Percentiles rank a stretch among this genome's conserved stretches.
phyloP scores from a whole-genome alignment of 2,329 filamentous ascomycete species.

The Trichoderma harzianum region DNA sequence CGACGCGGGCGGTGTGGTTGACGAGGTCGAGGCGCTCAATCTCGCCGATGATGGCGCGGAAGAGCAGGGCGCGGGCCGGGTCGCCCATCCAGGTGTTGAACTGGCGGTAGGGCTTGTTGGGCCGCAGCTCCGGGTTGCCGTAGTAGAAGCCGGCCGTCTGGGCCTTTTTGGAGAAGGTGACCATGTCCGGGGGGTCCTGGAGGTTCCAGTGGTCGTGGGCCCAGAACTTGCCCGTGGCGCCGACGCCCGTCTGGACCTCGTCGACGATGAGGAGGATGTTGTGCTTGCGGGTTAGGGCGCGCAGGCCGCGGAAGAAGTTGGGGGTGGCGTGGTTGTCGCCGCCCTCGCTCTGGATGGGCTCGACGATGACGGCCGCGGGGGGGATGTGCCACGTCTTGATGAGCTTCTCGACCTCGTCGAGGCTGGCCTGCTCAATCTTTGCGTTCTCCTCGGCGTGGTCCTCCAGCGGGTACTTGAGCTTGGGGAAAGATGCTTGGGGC shows the following conservation, averaged over 20 bases:
- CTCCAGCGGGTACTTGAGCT: constrained; percentile 82
- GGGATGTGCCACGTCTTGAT: constrained; percentile 76
- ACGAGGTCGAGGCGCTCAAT: constrained; percentile 76
- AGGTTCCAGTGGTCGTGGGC: constrained; percentile 94
- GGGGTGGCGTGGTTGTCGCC: constrained; percentile 92
- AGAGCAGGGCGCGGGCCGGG: constrained; percentile 77
- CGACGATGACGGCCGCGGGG: constrained; percentile 77
- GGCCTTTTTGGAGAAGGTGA: constrained; percentile 94
- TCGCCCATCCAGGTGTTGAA: constrained; percentile 99
- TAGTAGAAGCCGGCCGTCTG: constrained; percentile 94
- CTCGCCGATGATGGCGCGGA: constrained; percentile 81
- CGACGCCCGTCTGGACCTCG: constrained; percentile 90
- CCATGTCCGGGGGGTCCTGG: constrained; percentile 77
- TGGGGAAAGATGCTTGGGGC: constrained; percentile 85
- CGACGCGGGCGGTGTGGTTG: constrained; percentile 70
- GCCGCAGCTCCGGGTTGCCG: constrained; percentile 71
- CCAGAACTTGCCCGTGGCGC: constrained; percentile 93
- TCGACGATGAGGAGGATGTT: constrained; percentile 85
- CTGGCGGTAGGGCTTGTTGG: constrained; percentile 91
- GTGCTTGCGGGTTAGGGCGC: constrained; percentile 73
- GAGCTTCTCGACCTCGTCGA: constrained; percentile 78
- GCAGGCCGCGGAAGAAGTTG: constrained; percentile 80
- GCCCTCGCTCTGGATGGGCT: constrained; percentile 91
- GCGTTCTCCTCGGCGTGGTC: constrained; percentile 76
- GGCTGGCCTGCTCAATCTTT: constrained; percentile 73